Percentiles rank a stretch among this genome's conserved stretches.
These are phyloP conservation scores for Microstegium vimineum DNA, from an alignment of 176 grass and related monocot species.

Conservation along the genomic window DNA sequence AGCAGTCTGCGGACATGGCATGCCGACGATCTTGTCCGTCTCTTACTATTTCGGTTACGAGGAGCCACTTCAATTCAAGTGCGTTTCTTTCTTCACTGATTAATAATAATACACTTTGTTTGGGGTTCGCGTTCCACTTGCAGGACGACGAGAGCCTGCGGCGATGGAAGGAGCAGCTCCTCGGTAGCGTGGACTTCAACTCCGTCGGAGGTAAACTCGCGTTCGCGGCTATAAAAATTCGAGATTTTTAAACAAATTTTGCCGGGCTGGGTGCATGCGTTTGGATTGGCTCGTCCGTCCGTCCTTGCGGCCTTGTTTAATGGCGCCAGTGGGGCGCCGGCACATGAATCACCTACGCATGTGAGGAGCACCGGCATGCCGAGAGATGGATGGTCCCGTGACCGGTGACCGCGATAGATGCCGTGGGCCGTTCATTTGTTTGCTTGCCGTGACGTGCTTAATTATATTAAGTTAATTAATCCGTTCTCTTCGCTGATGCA, in stretches of 20 bases:
- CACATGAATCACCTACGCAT: conserved; percentile 33
- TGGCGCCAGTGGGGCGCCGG: conserved; percentile 3
- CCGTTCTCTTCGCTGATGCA: neutral
- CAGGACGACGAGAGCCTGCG: conserved; percentile 98
- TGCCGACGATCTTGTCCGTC: neutral
- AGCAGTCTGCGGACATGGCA: no score
- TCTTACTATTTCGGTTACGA: neutral
- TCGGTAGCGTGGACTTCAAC: conserved; percentile 88
- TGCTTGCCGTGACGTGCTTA: conserved; percentile 6
- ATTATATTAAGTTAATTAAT: neutral
- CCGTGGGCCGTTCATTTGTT: neutral
- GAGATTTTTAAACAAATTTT: neutral
- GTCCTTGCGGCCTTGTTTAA: conserved; percentile 16
- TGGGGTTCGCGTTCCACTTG: neutral
- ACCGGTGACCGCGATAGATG: conserved; percentile 14
- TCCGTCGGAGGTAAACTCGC: conserved; percentile 81
- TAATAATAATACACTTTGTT: neutral
- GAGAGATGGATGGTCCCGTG: conserved; percentile 2
- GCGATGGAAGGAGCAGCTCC: conserved; percentile 94
- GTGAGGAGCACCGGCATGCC: conserved; percentile 20
- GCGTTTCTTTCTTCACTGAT: neutral
- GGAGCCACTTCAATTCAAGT: neutral
- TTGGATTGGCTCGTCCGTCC: neutral
- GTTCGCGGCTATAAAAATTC: neutral
- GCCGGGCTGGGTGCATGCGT: neutral